Evolutionary conservation across 2,329 filamentous ascomycete genomes (phyloP), one percentile per base, ranked within the genome.

Genomic region (Monosporascus ibericus): DNA sequence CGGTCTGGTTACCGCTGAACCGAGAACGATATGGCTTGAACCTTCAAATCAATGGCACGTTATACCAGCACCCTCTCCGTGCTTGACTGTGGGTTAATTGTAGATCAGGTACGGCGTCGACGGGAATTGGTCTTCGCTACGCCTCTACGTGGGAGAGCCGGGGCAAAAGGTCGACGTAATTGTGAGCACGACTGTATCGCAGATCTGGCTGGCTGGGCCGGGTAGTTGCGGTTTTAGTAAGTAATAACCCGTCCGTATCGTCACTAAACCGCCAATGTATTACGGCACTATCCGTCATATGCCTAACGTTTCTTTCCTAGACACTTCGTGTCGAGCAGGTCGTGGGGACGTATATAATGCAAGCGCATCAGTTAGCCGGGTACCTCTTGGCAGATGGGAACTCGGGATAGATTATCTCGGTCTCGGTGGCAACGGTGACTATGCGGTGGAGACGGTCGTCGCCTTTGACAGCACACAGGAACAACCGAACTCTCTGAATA

Each of bases 81-180:
- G 22, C 27, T 47, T 56, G n/a, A 48, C 49, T 47, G 49, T 44
- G 42, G 51, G 34, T 58, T 64, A 63, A 66, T 54, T 51, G 44
- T 61, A 46, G 50, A 39, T 24, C 56, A 67, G 66, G 66, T 63
- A 67, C 52, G 65, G 65, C 14, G 60, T 66, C 44, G 86, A 89
- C 64, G 86, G 86, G 9, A 77, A 77, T 56, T 92, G 88, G 88
- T 90, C 86, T 17, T 81, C 85, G 6, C 82, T 89, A 58, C 75
- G 74, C 14, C 73, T 91, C 54, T 79, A 72, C 60, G 75, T 67
- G 37, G 65, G 65, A 46, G 60, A 65, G 27, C 79, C 81, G 15
- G 65, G 68, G 24, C 78, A 82, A 62, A 69, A 71, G 51, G 71
- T 83, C 36, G 77, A 80, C 58, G 75, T 84, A 48, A 72, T 81